Base-by-base conservation (phyloP, 495 filamentous ascomycete genomes). In the Filosporella fistucella region DNA sequence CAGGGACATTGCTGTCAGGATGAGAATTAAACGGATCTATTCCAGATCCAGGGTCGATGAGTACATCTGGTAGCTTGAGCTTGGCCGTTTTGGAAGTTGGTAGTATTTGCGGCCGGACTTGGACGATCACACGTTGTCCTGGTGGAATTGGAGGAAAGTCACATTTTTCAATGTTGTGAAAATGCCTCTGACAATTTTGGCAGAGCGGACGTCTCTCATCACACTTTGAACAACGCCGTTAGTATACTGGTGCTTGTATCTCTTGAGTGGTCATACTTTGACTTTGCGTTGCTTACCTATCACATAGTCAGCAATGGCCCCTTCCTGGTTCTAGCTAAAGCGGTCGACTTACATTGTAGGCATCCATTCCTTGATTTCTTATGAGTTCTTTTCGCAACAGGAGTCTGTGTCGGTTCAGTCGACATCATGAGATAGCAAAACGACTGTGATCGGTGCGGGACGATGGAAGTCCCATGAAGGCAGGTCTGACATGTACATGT, bases 201-300 rank as follows among this genome's bases (percentile, higher is more conserved):
- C 44, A 54, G 9, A 43, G 14, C 6, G 51, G 51, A 29, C 35
- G 26, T 3, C 20, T 6, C 28, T 54, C 51, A 48, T 48, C 51
- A 32, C 51, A 49, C 51, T 54, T 16, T 45, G 12, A 6, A 28
- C 4, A 28, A 10, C 20, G 17, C n/a, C n/a, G 37, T 40, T 9
- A 40, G 37, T 40, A n/a, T 12, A 40, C 37, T n/a, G n/a, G 21
- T 4, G 13, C 37, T 13, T 10, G 13, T 21, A 20, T 11, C 34
- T 9, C 16, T 36, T n/a, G n/a, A n/a, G n/a, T n/a, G n/a, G n/a
- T n/a, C n/a, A n/a, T n/a, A n/a, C n/a, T n/a, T 30, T n/a, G n/a
- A 30, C 8, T 8, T 30, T 30, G 8, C n/a, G 28, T 30, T 35
- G 18, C 18, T 14, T n/a, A 4, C 33, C 33, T 14, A 17, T 35